These are phyloP conservation scores for Morella rubra DNA, from an alignment of 306 rosid genomes.

Conservation along the genomic window DNA sequence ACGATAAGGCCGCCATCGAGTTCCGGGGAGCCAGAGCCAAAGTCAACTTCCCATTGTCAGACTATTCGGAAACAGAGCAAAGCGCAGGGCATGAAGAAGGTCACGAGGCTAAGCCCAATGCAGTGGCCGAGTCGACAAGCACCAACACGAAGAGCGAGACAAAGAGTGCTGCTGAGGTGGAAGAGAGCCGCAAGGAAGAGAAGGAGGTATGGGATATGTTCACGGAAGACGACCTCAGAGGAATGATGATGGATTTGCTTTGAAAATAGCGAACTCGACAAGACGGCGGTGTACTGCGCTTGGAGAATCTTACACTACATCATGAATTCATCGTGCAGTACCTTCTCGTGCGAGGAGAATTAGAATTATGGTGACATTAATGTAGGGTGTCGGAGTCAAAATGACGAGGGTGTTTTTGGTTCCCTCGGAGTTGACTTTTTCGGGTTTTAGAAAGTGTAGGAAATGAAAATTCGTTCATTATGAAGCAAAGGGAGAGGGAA, in stretches of 20 bases:
- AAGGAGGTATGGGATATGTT: background rate
- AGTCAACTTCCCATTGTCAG: conserved; percentile 41
- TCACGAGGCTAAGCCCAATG: background rate
- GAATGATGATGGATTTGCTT: background rate
- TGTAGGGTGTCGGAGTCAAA: too few species aligned
- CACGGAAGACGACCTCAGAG: background rate
- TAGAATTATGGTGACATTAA: too few species aligned
- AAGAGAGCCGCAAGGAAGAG: background rate
- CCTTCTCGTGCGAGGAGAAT: too few species aligned
- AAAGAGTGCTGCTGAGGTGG: background rate
- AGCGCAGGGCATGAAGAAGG: background rate
- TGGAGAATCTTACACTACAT: too few species aligned
- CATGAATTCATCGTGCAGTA: too few species aligned
- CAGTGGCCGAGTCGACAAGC: background rate
- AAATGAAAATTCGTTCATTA: too few species aligned
- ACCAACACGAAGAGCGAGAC: background rate
- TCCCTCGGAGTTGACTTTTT: too few species aligned
- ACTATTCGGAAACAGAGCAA: background rate
- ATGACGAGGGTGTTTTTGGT: too few species aligned
- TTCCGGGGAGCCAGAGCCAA: conserved; percentile 45
- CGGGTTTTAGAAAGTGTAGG: too few species aligned
- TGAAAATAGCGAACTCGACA: background rate
- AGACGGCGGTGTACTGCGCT: background rate
- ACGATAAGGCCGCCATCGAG: conserved; percentile 55
- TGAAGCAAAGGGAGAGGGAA: too few species aligned